A percentile compares a stretch with the other conserved stretches of the same genome.
Conservation (phyloP, 179 eudicot species). For the Heliamphora pulchella region DNA sequence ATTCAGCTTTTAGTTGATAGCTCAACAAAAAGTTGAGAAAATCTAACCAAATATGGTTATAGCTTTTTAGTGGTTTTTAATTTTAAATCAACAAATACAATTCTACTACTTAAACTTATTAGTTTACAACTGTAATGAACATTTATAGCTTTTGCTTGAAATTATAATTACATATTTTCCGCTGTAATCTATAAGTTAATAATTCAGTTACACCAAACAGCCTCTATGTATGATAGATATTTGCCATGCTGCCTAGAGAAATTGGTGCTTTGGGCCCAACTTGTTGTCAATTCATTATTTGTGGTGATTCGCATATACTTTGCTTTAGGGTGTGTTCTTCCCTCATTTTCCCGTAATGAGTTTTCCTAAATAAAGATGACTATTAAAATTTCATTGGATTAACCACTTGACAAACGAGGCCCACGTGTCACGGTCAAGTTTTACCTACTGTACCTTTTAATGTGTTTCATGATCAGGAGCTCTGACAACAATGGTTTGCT, state of each 20-base stretch:
- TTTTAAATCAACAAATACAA: no score
- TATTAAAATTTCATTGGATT: neutral
- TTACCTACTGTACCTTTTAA: neutral
- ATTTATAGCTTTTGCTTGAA: no score
- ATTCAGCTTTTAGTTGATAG: no score
- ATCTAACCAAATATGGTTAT: no score
- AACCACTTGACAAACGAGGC: neutral
- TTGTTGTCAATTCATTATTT: neutral
- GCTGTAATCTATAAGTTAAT: no score
- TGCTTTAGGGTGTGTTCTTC: neutral
- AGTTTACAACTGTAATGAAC: no score
- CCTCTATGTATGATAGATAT: no score
- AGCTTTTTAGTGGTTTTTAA: no score
- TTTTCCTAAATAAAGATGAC: neutral
- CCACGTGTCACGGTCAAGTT: neutral
- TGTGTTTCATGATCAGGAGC: neutral
- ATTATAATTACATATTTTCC: no score
- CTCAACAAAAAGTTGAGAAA: no score
- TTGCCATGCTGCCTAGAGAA: neutral
- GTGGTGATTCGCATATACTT: slow-evolving; percentile 6
- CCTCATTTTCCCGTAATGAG: neutral
- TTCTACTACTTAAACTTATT: no score
- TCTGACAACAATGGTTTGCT: neutral
- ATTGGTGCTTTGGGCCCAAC: neutral
- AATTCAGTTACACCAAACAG: no score